Percentiles rank a stretch among this genome's conserved stretches.
Conservation (phyloP, 257 asterid genomes). For the Plantago major region DNA sequence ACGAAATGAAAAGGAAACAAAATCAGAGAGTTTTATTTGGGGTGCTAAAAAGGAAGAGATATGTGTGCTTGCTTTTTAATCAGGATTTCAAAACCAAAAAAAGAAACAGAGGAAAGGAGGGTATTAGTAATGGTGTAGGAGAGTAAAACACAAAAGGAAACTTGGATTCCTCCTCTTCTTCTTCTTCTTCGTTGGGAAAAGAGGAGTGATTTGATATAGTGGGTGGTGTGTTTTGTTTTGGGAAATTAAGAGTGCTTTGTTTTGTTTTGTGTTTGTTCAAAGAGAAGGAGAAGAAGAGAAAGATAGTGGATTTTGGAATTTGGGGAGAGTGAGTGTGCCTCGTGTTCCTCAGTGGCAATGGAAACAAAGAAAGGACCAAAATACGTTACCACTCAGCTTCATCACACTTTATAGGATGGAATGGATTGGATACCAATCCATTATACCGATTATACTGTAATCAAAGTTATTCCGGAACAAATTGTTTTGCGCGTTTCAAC, state of each 20-base stretch:
- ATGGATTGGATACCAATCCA: no score
- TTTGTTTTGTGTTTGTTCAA: neutral
- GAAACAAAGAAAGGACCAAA: neutral
- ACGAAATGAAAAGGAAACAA: slow-evolving; percentile 20
- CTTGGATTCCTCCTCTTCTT: no score
- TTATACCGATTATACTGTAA: no score
- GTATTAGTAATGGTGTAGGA: no score
- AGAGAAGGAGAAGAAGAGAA: neutral
- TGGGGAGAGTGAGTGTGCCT: neutral
- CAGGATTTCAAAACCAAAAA: no score
- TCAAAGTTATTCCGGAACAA: no score
- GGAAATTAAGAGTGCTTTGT: neutral
- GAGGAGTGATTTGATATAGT: slow-evolving; percentile 16
- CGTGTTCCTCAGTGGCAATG: slow-evolving; percentile 1
- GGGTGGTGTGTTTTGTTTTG: neutral
- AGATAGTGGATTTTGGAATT: neutral
- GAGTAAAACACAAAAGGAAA: no score
- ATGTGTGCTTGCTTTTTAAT: no score
- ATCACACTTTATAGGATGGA: neutral
- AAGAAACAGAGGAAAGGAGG: no score
- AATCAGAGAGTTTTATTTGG: slow-evolving; percentile 16
- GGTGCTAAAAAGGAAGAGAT: neutral
- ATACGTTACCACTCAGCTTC: neutral
- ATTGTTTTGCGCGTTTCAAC: no score
- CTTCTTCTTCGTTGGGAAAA: slow-evolving; percentile 4